Evolutionary conservation across 176 grass and related monocot species (phyloP), one percentile per base, ranked within the genome.

Genomic region (Bonia amplexicaulis): DNA sequence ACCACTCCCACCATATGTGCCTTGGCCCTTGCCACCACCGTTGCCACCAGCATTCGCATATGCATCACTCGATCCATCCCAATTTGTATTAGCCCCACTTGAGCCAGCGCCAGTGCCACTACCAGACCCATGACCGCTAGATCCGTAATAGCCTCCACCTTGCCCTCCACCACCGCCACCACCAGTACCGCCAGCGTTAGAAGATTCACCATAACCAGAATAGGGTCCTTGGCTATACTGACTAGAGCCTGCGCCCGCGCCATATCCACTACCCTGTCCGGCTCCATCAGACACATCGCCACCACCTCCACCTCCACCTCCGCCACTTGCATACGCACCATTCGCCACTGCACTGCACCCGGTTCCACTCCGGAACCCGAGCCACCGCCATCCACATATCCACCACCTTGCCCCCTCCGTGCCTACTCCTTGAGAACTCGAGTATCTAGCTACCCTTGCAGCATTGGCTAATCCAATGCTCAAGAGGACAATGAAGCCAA

Each of bases 401-500:
- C 71, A 19, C 31, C 16, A 12, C 82, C 71, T 0, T 23, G 46
- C 0, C 82, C 82, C 9, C 44, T 7, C 33, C 82, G 4, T 39
- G 1, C 46, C 46, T 20, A 31, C 29, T 47, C 80, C 80, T 3
- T 73, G 16, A 6, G 69, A 20, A 10, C 71, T 74, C 0, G 81
- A 65, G 44, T 66, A 39, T 7, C 58, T 75, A 20, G 45, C 33
- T 22, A 84, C 82, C 47, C 82, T 52, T 4, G 6, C 33, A 29
- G 71, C 71, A 37, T 44, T 75, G 46, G 31, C 45, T 84, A 84
- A 31, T 47, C 76, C 76, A 31, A 81, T 69, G 48, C 65, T 81
- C 31, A 81, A 3, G 48, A 69, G 48, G 65, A 81, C 64, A 26
- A 81, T 53, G n/a, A 81, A 69, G 2, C 47, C 65, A 19, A 81